These are phyloP conservation scores for Agastache rugosa DNA, from an alignment of 257 asterid species.

Conservation along the genomic window DNA sequence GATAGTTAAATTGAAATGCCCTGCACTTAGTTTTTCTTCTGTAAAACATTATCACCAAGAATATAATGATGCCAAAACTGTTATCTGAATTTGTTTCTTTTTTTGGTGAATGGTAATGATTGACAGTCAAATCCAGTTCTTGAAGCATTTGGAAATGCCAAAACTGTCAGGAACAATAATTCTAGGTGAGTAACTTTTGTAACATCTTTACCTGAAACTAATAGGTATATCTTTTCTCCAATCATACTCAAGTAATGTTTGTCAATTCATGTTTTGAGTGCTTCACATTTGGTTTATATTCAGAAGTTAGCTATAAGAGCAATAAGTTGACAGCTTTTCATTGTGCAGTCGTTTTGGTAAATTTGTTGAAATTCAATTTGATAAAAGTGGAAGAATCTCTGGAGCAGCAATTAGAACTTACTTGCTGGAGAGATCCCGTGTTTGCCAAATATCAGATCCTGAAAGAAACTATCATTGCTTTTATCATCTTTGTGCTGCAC, in stretches of 20 bases:
- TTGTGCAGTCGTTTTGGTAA: conserved; percentile 87
- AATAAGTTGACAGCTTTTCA: conserved; percentile 17
- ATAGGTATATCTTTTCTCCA: conserved; percentile 17
- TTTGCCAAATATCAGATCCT: conserved; percentile 85
- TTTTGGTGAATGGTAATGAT: conserved; percentile 36
- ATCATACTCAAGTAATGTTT: background rate
- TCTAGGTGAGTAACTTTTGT: conserved; percentile 63
- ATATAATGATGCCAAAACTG: conserved; percentile 28
- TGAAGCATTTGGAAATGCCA: conserved; percentile 97
- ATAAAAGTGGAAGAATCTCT: conserved; percentile 84
- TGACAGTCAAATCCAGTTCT: conserved; percentile 94
- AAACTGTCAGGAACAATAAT: conserved; percentile 88
- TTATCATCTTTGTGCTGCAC: conserved; percentile 91
- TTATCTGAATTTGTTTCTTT: conserved; percentile 27
- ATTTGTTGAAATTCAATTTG: conserved; percentile 95
- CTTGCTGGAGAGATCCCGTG: conserved; percentile 91
- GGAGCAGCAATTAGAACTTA: conserved; percentile 94
- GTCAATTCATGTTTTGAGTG: conserved; percentile 5
- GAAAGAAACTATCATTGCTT: conserved; percentile 95
- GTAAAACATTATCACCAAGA: conserved; percentile 2
- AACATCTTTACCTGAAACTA: conserved; percentile 27
- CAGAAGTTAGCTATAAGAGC: conserved; percentile 12
- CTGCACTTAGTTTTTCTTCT: conserved; percentile 17
- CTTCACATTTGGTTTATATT: conserved; percentile 20
- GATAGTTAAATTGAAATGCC: conserved; percentile 28